Conservation (phyloP, 495 filamentous ascomycete genomes). For the Hypoxylon perforatum region DNA sequence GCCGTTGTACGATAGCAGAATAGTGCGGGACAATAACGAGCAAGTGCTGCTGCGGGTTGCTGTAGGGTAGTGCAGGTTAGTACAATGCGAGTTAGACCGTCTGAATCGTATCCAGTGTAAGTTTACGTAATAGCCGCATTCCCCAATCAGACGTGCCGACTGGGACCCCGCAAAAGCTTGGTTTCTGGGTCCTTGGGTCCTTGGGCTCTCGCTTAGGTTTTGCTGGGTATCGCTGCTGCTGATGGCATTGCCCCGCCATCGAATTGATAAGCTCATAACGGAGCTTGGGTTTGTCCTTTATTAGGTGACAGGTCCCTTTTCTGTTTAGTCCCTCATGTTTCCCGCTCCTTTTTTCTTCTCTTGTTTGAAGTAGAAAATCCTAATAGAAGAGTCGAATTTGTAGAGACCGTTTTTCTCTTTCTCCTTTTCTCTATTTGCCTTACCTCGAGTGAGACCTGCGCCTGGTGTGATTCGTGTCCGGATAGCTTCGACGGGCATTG, state of each 20-base stretch:
- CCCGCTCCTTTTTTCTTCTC: background rate
- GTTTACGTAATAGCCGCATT: background rate
- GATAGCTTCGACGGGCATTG: background rate
- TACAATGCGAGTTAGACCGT: conserved; percentile 23
- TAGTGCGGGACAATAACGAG: too few species aligned
- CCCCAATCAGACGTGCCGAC: conserved; percentile 32
- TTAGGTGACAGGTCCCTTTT: conserved; percentile 15
- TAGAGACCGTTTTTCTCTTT: background rate
- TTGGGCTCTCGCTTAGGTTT: too few species aligned
- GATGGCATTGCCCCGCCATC: conserved; percentile 15
- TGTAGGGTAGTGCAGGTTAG: conserved; percentile 7
- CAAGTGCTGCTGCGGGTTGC: too few species aligned
- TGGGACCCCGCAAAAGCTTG: conserved; percentile 45
- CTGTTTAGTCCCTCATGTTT: conserved; percentile 2
- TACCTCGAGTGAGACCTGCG: conserved; percentile 12
- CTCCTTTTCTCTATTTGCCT: background rate
- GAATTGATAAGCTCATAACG: conserved; percentile 37
- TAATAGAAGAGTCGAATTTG: conserved; percentile 10
- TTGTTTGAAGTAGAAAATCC: conserved; percentile 7
- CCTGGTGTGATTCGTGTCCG: conserved; percentile 5
- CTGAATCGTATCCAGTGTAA: conserved; percentile 47
- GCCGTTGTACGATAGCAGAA: too few species aligned
- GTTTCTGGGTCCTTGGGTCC: too few species aligned
- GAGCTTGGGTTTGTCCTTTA: conserved; percentile 15
- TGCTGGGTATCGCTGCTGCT: background rate